These are phyloP conservation scores for Rhizopus delemar DNA, from an alignment of 371 early-diverging fungal genomes.

Conservation along the genomic window DNA sequence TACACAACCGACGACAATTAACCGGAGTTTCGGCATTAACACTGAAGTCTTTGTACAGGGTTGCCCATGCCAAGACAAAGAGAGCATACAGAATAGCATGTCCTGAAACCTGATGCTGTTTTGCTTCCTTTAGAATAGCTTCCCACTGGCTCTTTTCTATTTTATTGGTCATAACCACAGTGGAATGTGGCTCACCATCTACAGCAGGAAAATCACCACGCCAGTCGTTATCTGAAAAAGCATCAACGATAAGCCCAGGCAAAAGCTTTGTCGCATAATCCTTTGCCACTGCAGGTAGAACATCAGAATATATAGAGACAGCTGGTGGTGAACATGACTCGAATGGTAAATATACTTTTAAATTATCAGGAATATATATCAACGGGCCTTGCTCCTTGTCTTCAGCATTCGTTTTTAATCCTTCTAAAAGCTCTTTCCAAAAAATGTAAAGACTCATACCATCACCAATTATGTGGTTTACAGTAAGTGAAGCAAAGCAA, in stretches of 20 bases:
- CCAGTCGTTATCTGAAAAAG: conserved; percentile 29
- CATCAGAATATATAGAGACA: conserved; percentile 19
- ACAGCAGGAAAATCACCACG: conserved; percentile 33
- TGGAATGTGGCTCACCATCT: conserved; percentile 26
- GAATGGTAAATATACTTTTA: conserved; percentile 19
- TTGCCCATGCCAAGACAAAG: conserved; percentile 29
- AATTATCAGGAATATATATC: not conserved
- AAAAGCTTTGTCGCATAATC: conserved; percentile 12
- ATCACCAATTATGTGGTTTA: conserved; percentile 34
- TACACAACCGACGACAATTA: conserved; percentile 38
- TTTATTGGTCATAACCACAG: conserved; percentile 17
- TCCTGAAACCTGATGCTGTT: conserved; percentile 25
- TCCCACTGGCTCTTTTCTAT: conserved; percentile 19
- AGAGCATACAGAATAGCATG: conserved; percentile 37
- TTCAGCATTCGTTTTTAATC: conserved; percentile 5
- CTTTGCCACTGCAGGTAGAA: conserved; percentile 13
- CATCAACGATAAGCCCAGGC: conserved; percentile 14
- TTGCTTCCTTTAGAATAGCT: conserved; percentile 19
- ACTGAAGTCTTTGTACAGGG: conserved; percentile 18
- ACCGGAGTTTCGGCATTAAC: conserved; percentile 25
- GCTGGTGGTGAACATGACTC: conserved; percentile 26
- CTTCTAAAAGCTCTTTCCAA: conserved; percentile 29
- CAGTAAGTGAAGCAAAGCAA: conserved; percentile 1
- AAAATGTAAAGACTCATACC: conserved; percentile 39
- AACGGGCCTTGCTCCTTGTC: not conserved